Conservation (phyloP, 2,329 filamentous ascomycete species). For the Ophiosphaerella herpotricha region DNA sequence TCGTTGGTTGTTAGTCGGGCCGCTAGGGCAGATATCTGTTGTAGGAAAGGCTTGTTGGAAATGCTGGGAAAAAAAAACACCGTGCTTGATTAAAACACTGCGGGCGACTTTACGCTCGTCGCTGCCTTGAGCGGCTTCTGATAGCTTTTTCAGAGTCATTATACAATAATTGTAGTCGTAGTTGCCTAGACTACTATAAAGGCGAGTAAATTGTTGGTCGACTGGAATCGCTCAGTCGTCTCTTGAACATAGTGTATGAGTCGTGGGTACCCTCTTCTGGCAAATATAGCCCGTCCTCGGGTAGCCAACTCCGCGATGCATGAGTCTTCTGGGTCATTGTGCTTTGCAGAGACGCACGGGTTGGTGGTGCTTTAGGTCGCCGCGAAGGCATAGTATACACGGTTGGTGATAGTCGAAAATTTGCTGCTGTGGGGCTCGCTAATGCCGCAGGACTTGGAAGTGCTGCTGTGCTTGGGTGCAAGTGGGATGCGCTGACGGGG, state of each 20-base stretch:
- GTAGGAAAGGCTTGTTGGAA: slow-evolving; percentile 3
- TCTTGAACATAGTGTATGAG: slow-evolving; percentile 20
- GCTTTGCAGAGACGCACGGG: slow-evolving; percentile 18
- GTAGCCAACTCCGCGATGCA: slow-evolving; percentile 28
- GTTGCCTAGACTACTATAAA: slow-evolving; percentile 8
- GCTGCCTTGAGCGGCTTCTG: no score
- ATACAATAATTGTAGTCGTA: neutral
- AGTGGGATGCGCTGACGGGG: slow-evolving; percentile 10
- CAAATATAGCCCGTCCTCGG: slow-evolving; percentile 29
- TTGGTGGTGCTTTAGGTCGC: slow-evolving; percentile 13
- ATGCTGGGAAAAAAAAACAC: neutral
- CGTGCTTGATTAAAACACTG: no score
- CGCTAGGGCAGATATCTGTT: slow-evolving; percentile 6
- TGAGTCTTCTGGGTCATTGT: slow-evolving; percentile 18
- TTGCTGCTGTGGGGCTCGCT: slow-evolving; percentile 14
- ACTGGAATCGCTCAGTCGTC: slow-evolving; percentile 12
- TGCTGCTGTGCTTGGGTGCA: slow-evolving; percentile 24
- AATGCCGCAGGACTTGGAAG: slow-evolving; percentile 9
- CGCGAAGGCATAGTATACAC: slow-evolving; percentile 26
- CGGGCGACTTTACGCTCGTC: no score
- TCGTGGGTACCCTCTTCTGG: slow-evolving; percentile 24
- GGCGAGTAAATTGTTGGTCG: slow-evolving; percentile 30
- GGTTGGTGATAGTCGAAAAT: slow-evolving; percentile 24
- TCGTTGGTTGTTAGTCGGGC: slow-evolving; percentile 20
- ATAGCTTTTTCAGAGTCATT: no score